These are phyloP conservation scores for Petrea volubilis DNA, from an alignment of 257 asterid genomes.

Conservation along the genomic window DNA sequence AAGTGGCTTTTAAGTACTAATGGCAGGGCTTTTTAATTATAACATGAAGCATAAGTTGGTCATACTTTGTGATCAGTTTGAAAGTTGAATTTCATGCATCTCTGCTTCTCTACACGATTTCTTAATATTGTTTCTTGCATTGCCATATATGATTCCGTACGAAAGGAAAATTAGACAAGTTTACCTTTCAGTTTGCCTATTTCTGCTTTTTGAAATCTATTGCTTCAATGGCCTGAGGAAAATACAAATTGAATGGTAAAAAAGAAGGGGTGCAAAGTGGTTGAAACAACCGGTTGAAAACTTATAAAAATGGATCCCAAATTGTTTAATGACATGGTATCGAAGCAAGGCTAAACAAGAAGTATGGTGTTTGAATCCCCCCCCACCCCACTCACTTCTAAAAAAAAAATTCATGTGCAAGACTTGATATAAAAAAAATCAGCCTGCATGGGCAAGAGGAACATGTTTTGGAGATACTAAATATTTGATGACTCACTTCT, in stretches of 20 bases:
- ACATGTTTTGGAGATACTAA: too few relatives aligned
- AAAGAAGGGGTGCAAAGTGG: neutral
- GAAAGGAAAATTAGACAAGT: slow-evolving; percentile 9
- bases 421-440: too few relatives aligned
- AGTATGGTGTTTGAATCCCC: too few relatives aligned
- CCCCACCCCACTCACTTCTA: too few relatives aligned
- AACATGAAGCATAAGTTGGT: neutral
- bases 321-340: too few relatives aligned
- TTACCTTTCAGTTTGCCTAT: slow-evolving; percentile 5
- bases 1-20: slow-evolving; percentile 9
- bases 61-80: slow-evolving; percentile 2
- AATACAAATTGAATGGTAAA: neutral
- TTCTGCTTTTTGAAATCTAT: slow-evolving; percentile 5
- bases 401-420: too few relatives aligned
- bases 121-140: neutral
- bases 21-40: neutral
- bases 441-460: too few relatives aligned
- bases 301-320: neutral
- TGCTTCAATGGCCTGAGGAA: slow-evolving; percentile 2
- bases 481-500: too few relatives aligned
- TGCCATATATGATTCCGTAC: neutral
- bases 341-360: too few relatives aligned
- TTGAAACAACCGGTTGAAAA: neutral
- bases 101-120: neutral
- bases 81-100: neutral